Conservation (phyloP, 2,329 filamentous ascomycete species). For the Diaporthe sp. region DNA sequence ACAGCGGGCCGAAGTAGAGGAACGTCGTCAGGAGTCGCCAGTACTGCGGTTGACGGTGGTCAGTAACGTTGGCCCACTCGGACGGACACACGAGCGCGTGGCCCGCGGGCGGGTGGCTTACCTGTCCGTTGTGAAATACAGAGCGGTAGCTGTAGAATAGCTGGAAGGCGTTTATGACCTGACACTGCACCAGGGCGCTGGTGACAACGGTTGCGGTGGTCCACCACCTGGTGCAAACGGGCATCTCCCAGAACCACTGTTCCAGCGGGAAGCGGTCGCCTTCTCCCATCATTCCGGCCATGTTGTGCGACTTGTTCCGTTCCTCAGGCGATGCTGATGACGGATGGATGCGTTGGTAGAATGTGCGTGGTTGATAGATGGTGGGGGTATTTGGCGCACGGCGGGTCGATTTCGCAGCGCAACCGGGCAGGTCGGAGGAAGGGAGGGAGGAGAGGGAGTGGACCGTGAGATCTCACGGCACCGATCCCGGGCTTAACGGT, state of each 20-base stretch:
- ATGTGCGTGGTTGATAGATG: neutral
- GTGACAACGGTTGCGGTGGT: constrained; percentile 91
- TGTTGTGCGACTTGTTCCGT: constrained; percentile 46
- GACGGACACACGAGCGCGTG: neutral
- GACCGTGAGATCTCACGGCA: constrained; percentile 8
- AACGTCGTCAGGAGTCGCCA: constrained; percentile 98
- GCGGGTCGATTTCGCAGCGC: constrained; percentile 13
- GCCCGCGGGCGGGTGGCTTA: constrained; percentile 57
- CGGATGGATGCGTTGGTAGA: constrained; percentile 13
- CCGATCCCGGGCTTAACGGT: constrained; percentile 2
- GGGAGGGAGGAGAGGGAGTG: constrained; percentile 13
- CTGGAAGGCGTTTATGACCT: constrained; percentile 93
- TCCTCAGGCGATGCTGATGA: neutral
- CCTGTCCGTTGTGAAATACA: constrained; percentile 93
- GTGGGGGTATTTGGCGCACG: neutral
- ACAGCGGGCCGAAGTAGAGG: constrained; percentile 96
- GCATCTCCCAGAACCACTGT: constrained; percentile 99
- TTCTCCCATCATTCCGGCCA: constrained; percentile 72
- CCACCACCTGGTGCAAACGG: constrained; percentile 96
- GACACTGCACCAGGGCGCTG: constrained; percentile 91
- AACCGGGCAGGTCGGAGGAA: constrained; percentile 14
- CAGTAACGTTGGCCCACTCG: neutral
- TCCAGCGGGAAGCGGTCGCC: constrained; percentile 84
- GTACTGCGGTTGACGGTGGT: constrained; percentile 71
- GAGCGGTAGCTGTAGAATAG: constrained; percentile 96